Base-by-base conservation (phyloP, 345 rosid species). In the Eucalyptus urophylla region DNA sequence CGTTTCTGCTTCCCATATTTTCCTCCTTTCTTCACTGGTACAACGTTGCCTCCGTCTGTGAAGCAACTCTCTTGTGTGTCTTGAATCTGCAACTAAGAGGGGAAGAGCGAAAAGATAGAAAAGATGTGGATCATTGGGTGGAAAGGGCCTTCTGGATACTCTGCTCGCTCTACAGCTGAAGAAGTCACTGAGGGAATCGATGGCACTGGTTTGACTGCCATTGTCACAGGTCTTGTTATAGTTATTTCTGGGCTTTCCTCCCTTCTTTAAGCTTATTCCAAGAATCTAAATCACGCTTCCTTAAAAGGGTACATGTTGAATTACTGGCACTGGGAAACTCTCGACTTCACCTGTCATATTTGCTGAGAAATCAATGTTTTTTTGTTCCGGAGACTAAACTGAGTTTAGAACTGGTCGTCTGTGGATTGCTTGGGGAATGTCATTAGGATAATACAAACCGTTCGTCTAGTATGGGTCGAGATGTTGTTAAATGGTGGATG, bases 171-270 rank as follows among this genome's bases (percentile, higher is more conserved):
- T 53, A 92, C 93, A 8, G 93, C 94, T 4, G 93, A 92, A 87
- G 90, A 93, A 86, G 95, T 93, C 86, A 94, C 95, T 22, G 89
- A 87, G 40, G 94, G 94, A 86, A 86, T 94, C 86, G 94, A 94
- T 88, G 95, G 92, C 25, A 86, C 92, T 88, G 94, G 91, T 67
- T 92, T 94, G 89, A 94, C 95, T 80, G 94, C 95, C 88, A 88
- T 93, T 50, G 90, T 94, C 89, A 93, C 95, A 86, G 95, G 95
- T 93, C 47, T 60, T 31, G 21, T 47, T n/a, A 65, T n/a, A n/a
- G 37, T 65, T 25, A 24, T 1, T 22, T 25, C 29, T 56, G 13
- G 17, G 53, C 49, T 45, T 49, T 49, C 40, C 8, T 49, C 29
- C 19, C 80, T 69, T 45, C 62, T 51, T 72, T 62, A 15, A 86